Base-by-base conservation (phyloP, 768 basidiomycete genomes). In the Boletus barrowsii region DNA sequence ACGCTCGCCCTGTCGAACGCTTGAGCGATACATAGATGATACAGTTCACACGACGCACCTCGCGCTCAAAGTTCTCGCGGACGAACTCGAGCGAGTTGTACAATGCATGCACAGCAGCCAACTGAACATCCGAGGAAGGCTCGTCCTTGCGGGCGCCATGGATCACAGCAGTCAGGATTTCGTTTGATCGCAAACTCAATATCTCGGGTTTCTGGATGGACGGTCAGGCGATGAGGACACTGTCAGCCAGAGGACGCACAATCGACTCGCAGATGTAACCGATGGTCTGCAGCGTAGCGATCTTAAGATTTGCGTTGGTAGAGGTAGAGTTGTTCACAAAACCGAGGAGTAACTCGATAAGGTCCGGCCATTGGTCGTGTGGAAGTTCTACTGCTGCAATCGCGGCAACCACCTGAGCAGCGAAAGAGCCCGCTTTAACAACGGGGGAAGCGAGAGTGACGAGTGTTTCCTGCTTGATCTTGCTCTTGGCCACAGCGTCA, bases 101-200 rank as follows among this genome's bases (percentile, higher is more conserved):
- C 15, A 99, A 76, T 0, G 97, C 93, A 67, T 88, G 86, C 66
- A 98, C 87, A 5, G 97, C 97, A 35, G 96, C 91, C 15, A 88
- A 76, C 63, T 98, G 97, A 14, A 99, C 97, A 0, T 98, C 93
- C 14, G 79, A 52, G 3, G 92, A 93, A 0, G 90, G 81, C 66
- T 99, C 97, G 59, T 98, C 97, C 72, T 95, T 96, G 47, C 96
- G 83, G 24, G 95, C 96, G 9, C 97, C 97, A 68, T 98, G 96
- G 47, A 99, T 96, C 54, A 99, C 97, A 10, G 95, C 95, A 14
- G 97, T 99, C 48, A 99, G 74, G 67, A 99, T 99, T 75, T 98
- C 95, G 67, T 99, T 98, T 3, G 96, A 90, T 63, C 93, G 86
- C 54, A 88, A 68, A 48, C 84, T 86, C 55, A 99, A 73, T 55